Base-by-base conservation (phyloP, 495 filamentous ascomycete species). In the Aspergillus affinis region DNA sequence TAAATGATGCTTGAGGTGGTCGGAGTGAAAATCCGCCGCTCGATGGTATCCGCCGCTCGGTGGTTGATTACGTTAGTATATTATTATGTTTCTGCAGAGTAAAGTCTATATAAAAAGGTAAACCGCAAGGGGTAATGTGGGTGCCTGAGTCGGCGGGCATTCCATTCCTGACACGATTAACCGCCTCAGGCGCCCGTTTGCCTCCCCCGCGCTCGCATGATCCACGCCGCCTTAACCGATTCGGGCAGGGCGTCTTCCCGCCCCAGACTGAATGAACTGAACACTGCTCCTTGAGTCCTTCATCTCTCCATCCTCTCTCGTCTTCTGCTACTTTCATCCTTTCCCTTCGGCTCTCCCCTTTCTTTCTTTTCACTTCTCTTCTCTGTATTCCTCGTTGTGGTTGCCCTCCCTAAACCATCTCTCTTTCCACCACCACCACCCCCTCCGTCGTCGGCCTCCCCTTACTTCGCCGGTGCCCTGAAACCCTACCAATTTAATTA, bases 151-250 rank as follows among this genome's bases (percentile, higher is more conserved):
- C 29, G 9, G 36, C 36, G 36, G 23, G 36, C 10, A 41, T 15
- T 41, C 36, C 29, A n/a, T 7, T 2, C 9, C 50, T 5, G 26
- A 8, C 19, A 46, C 46, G 30, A 41, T 56, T 63, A 54, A 48
- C 60, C 61, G 59, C 61, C 60, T 51, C 51, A 55, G 60, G 65
- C 65, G 59, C 59, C 51, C 45, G 48, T 60, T 64, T 55, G 68
- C 69, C 71, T 72, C 72, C 75, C 73, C 75, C 74, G 74, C 74
- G 74, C 72, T 75, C 75, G 72, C 74, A 74, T 78, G 75, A 78
- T 70, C 75, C 65, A 45, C 52, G 30, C 23, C 23, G 54, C 50
- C 67, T 59, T 69, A 68, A 67, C 59, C 70, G 54, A 47, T 67
- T 70, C 59, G 58, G 62, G 66, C 57, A 63, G 61, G 61, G 60